Evolutionary conservation across 2,329 filamentous ascomycete genomes (phyloP), one percentile per base, ranked within the genome.

Genomic region (Cladosporium sp.): DNA sequence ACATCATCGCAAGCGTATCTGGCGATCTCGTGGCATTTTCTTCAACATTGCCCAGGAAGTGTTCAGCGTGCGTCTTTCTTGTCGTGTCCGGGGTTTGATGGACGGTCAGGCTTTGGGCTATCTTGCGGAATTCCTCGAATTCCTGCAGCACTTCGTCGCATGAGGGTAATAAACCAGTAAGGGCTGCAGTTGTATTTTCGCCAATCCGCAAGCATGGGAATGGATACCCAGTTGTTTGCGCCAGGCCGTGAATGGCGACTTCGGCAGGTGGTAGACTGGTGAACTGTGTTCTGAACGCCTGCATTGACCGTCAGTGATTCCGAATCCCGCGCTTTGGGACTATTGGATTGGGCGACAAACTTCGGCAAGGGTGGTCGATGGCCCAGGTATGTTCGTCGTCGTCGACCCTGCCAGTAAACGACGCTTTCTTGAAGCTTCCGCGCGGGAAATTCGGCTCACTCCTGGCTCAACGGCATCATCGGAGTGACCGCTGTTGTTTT

Each of bases 1-100:
- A 77, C 11, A 77, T 62, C 10, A 77, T 60, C 7, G 73, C 75
- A 8, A 77, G 68, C 68, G 74, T 72, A 51, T 77, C 72, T 4
- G 75, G 75, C 54, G 68, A 70, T 43, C 66, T 63, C 28, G 71
- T 61, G 0, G 74, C 72, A 52, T 76, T 76, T 31, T 66, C 65
- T 44, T 69, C 63, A 5, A 65, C 59, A 37, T 75, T 68, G 1
- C 65, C 60, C 4, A 77, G 59, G 51, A 77, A 77, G 2, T 69
- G 65, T 38, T 74, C 68, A n/a, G 77, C 65, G 52, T 77, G 74
- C 45, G 58, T 65, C 42, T 59, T 67, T 0, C 71, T 70, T 13
- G 73, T 66, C 5, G 34, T 45, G 33, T 75, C 67, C n/a, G 72
- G 65, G 1, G 74, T 72, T 2, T 75, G 70, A n/a, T 73, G 74